Evolutionary conservation across 1,139 yeast species (phyloP), one percentile per base, ranked within the genome.

Genomic region (Ashbya aceris): DNA sequence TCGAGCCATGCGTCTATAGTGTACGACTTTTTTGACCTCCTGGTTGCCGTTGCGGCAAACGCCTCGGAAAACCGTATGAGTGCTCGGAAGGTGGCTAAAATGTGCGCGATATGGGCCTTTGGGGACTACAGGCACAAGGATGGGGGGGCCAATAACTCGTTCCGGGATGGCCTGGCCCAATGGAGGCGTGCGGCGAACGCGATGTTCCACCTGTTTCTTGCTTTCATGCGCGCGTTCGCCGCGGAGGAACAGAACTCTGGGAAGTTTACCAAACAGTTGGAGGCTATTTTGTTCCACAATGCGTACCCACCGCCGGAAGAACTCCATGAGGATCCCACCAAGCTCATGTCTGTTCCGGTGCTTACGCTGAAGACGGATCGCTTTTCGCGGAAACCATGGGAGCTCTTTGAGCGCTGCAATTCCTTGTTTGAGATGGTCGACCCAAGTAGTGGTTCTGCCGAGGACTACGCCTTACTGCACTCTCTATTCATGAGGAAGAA

Each of bases 31-130:
- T 74, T 86, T 55, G 95, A 87, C 56, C 68, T 87, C 39, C 65
- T 87, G 41, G 83, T 86, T 8, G 74, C 86, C n/a, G 65, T 87
- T 34, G 79, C 93, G 0, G 77, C 94, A n/a, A 83, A 85, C 61
- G 79, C 94, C 2, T 82, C 79, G 50, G 77, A 79, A 41, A 86
- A 86, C 56, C 79, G 81, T 52, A 66, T 87, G 65, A 77, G 84
- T 53, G 94, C 94, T 1, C 70, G 89, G 38, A 86, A 85, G 56
- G 71, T 87, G 14, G 74, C 93, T 12, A 79, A 83, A 52, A 73
- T 87, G 77, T 82, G 93, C 30, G 89, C 91, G 17, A 66, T 85
- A 30, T 87, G 96, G 96, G 96, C 95, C 0, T 87, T 87, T 55
- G 77, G 51, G 49, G 57, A 61, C 42, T 51, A 62, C 38, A 43